Evolutionary conservation across 1,284 basidiomycete genomes (phyloP), one percentile per base, ranked within the genome.

Genomic region (Puccinia hordei): DNA sequence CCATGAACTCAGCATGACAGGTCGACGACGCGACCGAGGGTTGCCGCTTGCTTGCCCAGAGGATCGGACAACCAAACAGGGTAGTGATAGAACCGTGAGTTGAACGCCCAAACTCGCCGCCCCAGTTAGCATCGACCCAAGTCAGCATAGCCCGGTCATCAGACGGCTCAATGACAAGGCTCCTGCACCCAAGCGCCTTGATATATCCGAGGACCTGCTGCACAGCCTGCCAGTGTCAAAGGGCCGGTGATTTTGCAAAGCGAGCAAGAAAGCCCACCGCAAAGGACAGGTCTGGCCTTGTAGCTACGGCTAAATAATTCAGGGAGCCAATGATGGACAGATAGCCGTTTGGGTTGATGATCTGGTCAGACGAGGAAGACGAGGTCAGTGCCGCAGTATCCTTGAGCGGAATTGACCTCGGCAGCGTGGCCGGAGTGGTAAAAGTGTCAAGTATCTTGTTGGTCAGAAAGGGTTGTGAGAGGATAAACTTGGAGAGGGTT

Each of bases 1-100:
- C 69, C 69, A 72, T 72, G 24, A 72, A 53, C 19, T 72, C 30
- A 4, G 71, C 51, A 27, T 73, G 71, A 17, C 71, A 73, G 13
- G 51, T 73, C 22, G 71, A 73, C 12, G 51, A 22, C 17, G 65
- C 65, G 12, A 68, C 65, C 4, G 15, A 41, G 17, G 41, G 19
- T 41, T 41, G 41, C 10, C 65, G 24, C 41, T 73, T 73, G 33
- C 51, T 57, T 5, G 51, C 49, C 71, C 71, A 73, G 1, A 57
- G 33, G 15, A 73, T 38, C 9, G 51, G 49, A 9, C 24, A 55
- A 9, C 17, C 24, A 57, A 53, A 55, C 1, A 73, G 30, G 2
- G 49, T 53, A 0, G 49, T 41, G 22, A 73, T 35, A 35, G 53
- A 73, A n/a, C 71, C 71, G 12, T 73, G 71, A 22, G 51, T 73